Conservation (phyloP, 768 basidiomycete species). For the Tricholomella constricta region DNA sequence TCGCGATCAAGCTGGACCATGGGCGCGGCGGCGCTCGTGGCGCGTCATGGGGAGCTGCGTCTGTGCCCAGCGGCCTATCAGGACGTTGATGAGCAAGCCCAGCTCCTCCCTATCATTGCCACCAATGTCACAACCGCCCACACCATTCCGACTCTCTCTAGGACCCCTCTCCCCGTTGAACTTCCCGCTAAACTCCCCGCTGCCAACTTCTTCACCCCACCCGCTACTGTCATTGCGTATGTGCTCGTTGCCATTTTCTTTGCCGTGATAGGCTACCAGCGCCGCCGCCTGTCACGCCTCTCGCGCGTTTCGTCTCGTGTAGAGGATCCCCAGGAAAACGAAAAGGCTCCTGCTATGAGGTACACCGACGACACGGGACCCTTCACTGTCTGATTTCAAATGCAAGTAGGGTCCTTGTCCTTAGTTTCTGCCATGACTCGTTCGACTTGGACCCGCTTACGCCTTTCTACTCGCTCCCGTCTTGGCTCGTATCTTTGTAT, state of each 20-base stretch:
- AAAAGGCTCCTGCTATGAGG: neutral
- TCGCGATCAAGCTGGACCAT: conserved; percentile 17
- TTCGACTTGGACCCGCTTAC: too few relatives aligned
- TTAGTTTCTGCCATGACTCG: too few relatives aligned
- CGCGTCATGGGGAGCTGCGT: conserved; percentile 10
- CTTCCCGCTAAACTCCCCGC: too few relatives aligned
- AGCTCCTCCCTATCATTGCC: neutral
- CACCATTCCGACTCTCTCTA: neutral
- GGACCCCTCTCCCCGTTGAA: too few relatives aligned
- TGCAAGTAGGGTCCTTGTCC: too few relatives aligned
- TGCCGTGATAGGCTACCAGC: conserved; percentile 4
- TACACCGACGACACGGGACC: neutral
- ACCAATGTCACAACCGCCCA: neutral
- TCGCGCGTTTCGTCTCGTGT: neutral
- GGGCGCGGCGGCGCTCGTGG: conserved; percentile 11
- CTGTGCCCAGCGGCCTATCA: conserved; percentile 3
- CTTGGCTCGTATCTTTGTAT: too few relatives aligned
- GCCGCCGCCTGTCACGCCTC: neutral
- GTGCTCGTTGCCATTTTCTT: conserved; percentile 2
- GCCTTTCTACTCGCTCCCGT: too few relatives aligned
- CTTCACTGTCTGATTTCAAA: too few relatives aligned
- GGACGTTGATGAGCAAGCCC: neutral
- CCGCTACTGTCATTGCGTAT: neutral
- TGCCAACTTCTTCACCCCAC: neutral
- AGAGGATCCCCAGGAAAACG: neutral